phyloP scores from a whole-genome alignment of 75 land plant genomes.

The Larix kaempferi region DNA sequence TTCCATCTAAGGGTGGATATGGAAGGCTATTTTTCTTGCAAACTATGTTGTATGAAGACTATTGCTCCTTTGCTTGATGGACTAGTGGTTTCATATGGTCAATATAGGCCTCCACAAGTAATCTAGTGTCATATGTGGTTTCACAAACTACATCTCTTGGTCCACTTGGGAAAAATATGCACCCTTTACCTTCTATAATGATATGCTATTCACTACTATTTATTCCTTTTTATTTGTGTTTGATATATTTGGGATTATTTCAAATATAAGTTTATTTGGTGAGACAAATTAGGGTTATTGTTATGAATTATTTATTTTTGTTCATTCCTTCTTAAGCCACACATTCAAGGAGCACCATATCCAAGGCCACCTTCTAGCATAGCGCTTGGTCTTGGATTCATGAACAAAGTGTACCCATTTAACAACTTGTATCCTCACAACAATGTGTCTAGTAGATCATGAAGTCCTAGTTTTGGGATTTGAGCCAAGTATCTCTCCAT shows the following conservation, averaged over 20 bases:
- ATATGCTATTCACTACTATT: conserved; percentile 16
- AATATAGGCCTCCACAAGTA: conserved; percentile 33
- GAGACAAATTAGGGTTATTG: too few relatives aligned
- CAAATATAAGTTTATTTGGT: background rate
- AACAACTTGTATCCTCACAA: conserved; percentile 50
- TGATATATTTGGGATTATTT: background rate
- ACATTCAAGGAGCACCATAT: too few relatives aligned
- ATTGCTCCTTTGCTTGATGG: conserved; percentile 69
- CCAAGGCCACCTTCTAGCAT: too few relatives aligned
- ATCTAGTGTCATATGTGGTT: conserved; percentile 14
- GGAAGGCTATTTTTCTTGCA: conserved; percentile 42
- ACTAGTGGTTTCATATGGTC: conserved; percentile 40
- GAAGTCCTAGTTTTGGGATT: conserved; percentile 30
- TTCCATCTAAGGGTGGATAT: conserved; percentile 41
- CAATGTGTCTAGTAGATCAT: conserved; percentile 46
- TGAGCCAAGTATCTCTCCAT: too few relatives aligned
- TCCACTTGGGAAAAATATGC: conserved; percentile 39
- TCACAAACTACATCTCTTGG: conserved; percentile 17
- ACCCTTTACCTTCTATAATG: conserved; percentile 34
- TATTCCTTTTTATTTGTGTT: background rate
- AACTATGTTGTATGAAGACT: conserved; percentile 44
- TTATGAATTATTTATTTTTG: too few relatives aligned
- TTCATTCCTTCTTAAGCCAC: too few relatives aligned
- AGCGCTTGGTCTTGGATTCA: background rate
- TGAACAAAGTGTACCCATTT: background rate